Evolutionary conservation across 192 early-diverging fungal species (phyloP), one percentile per base, ranked within the genome.

Genomic region (Ambispora gerdemannii): DNA sequence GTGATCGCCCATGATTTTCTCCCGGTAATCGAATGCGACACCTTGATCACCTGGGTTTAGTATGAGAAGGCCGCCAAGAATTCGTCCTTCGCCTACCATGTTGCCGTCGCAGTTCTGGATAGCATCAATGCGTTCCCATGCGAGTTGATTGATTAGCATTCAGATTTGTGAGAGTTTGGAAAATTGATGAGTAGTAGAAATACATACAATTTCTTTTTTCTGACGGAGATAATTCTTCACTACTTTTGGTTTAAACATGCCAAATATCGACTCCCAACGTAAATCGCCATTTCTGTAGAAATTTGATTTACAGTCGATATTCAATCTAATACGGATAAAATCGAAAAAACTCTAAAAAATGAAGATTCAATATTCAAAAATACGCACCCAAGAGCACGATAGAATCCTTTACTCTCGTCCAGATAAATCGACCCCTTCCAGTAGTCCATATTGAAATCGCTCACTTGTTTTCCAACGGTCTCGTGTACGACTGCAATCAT

Each of bases 401-500:
- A 78, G 36, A 83, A 83, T 10, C 32, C 72, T 20, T 79, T 76
- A 4, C 73, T 50, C 17, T 75, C 49, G 60, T 83, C 82, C 49
- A 73, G 70, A 63, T 78, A 81, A 3, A 83, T 62, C 19, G 69
- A 28, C 0, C 82, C 80, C 11, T 77, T 72, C 82, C 82, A 83
- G 51, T 70, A 83, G 22, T 71, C 73, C 13, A 74, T 59, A 35
- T 80, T 70, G 53, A 83, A 83, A n/a, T 70, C 72, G 22, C 75
- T 51, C 31, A 69, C 70, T 27, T 79, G 74, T 2, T 72, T 34
- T 4, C 78, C 80, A 7, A 74, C 61, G 33, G 64, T 76, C 43
- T 83, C 82, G 53, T 81, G 82, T 30, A 81, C 74, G 27, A 83
- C 67, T 30, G 80, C 75, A 17, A 83, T 70, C 80, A 83, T 80